phyloP scores from a whole-genome alignment of 371 early-diverging fungal genomes.

The Rhizopus sp. region DNA sequence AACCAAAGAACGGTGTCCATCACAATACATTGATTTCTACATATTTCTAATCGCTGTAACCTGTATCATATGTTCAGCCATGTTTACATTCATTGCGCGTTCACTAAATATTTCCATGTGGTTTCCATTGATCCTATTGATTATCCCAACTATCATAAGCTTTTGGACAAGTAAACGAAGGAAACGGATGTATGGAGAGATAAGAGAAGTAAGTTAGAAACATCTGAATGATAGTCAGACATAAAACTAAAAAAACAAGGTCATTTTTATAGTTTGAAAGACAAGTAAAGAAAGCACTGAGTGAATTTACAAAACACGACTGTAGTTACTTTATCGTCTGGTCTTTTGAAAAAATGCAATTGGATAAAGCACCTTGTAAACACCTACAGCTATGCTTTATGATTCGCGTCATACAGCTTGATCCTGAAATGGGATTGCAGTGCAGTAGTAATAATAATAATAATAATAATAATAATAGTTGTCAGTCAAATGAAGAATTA shows the following conservation, averaged over 20 bases:
- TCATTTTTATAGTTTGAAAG: conserved; percentile 35
- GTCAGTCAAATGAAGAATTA: conserved; percentile 21
- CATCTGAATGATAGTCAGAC: neutral
- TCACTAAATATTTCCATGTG: conserved; percentile 48
- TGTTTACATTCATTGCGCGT: conserved; percentile 42
- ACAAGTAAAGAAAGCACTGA: conserved; percentile 32
- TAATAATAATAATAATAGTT: neutral
- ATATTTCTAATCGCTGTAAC: conserved; percentile 35
- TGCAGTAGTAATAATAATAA: too few species aligned
- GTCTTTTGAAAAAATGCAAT: conserved; percentile 26
- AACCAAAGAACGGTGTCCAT: conserved; percentile 33
- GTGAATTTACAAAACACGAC: conserved; percentile 39
- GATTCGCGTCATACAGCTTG: conserved; percentile 28
- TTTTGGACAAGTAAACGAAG: conserved; percentile 46
- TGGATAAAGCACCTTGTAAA: conserved; percentile 14
- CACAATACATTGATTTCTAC: conserved; percentile 42
- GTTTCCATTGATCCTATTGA: conserved; percentile 42
- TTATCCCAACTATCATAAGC: conserved; percentile 41
- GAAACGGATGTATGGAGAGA: conserved; percentile 23
- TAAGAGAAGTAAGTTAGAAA: conserved; percentile 29
- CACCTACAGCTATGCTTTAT: conserved; percentile 33
- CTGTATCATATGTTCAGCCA: conserved; percentile 42
- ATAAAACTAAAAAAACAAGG: neutral
- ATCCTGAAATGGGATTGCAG: conserved; percentile 23
- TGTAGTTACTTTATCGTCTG: conserved; percentile 27